A percentile compares a stretch with the other conserved stretches of the same genome.
Evolutionary conservation across 345 rosid genomes (phyloP).

Genomic region (Linum tenue): DNA sequence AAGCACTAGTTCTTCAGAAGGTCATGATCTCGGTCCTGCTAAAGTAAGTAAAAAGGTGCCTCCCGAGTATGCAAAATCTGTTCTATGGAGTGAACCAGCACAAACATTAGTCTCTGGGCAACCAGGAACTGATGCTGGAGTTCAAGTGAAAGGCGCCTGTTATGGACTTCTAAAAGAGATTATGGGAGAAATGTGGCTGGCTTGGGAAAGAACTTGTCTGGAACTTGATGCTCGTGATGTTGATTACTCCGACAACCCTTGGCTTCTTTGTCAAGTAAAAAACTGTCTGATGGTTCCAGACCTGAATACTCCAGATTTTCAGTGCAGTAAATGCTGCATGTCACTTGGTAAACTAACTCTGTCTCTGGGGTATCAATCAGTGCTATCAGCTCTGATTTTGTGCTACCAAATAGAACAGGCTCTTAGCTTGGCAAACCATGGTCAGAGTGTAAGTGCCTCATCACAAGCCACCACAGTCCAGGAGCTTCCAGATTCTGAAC

Average conservation of each 20-base stretch:
- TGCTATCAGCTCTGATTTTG: constrained; percentile 42
- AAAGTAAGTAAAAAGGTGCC: constrained; percentile 29
- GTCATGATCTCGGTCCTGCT: constrained; percentile 21
- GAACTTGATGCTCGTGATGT: constrained; percentile 41
- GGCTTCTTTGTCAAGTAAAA: constrained; percentile 53
- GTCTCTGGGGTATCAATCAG: constrained; percentile 41
- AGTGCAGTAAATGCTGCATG: constrained; percentile 56
- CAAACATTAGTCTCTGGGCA: constrained; percentile 29
- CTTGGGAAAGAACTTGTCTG: constrained; percentile 40
- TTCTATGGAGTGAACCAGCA: constrained; percentile 57
- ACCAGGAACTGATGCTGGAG: constrained; percentile 20
- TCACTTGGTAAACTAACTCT: constrained; percentile 54
- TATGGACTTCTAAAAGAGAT: constrained; percentile 30
- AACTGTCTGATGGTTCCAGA: constrained; percentile 42
- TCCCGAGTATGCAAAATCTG: constrained; percentile 26
- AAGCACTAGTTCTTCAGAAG: constrained; percentile 23
- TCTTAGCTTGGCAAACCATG: constrained; percentile 29
- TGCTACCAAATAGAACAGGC: constrained; percentile 44
- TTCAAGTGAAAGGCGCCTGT: constrained; percentile 28
- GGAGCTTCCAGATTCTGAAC: constrained; percentile 30
- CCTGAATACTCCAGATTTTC: constrained; percentile 31
- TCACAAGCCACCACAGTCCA: constrained; percentile 23
- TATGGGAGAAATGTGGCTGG: constrained; percentile 54
- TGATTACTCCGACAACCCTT: constrained; percentile 43
- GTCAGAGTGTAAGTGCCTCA: constrained; percentile 19